Base-by-base conservation (phyloP, 371 early-diverging fungal species). In the Coemansia sp. region DNA sequence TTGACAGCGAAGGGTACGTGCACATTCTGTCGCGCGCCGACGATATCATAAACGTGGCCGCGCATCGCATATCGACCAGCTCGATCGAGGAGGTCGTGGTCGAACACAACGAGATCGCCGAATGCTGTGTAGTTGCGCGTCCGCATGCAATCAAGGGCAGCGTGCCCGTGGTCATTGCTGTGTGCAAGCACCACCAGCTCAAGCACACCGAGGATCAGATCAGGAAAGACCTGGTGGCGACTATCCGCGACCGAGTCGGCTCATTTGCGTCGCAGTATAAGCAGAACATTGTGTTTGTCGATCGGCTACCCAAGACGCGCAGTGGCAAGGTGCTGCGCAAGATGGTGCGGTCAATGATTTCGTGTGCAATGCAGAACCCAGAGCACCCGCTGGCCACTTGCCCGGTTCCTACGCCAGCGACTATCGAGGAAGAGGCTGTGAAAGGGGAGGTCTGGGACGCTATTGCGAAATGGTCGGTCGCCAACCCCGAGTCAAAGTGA, bases 1-100 rank as follows among this genome's bases (percentile, higher is more conserved):
- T 90, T 47, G 93, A 90, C 69, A 79, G 83, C 34, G 85, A 89
- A 51, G 91, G 90, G 35, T 88, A 89, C 75, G 86, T 91, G 11
- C 84, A 88, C 59, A 82, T 93, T 34, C 83, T 92, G 85, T 90
- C 92, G 39, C 83, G 98, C 52, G 92, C 90, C 14, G 96, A 95
- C 74, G 98, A 97, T 64, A 90, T 95, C 43, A 89, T 97, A 65
- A 96, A 97, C 68, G 90, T 94, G 0, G 93, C 95, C 1, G 95
- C 94, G 5, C 97, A 96, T 70, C 88, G 97, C 11, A 78, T 97
- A 1, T 90, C 90, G n/a, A 93, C 95, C 0, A 93, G 94, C 4
- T 90, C 91, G 0, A 89, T 95, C 39, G 98, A 97, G 76, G 87
- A 90, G 68, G 87, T 91, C 5, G 78, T 91, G 3, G 83, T 87